Evolutionary conservation across 257 asterid species (phyloP).

Genomic region (Solanum clarkiae): DNA sequence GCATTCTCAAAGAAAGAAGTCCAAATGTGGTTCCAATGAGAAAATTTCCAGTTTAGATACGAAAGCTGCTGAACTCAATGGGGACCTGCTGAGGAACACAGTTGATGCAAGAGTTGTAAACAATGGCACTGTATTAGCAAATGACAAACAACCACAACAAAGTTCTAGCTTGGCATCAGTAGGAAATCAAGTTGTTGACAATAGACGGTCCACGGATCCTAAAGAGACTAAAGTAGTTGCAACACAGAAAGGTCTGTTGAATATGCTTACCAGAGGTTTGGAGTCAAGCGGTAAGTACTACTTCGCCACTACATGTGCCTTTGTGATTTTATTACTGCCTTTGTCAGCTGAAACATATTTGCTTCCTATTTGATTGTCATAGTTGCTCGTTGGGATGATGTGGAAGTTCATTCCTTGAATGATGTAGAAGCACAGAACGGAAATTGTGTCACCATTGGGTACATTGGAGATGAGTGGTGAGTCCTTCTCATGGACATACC

Average conservation of each 20-base stretch:
- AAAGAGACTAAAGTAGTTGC: conserved; percentile 6
- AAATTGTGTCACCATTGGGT: conserved; percentile 42
- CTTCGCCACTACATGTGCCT: not conserved
- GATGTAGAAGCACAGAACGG: conserved; percentile 13
- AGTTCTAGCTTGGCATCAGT: not conserved
- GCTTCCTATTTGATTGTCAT: conserved; percentile 14
- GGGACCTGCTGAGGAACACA: conserved; percentile 1
- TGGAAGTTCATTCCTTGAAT: conserved; percentile 18
- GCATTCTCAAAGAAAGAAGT: conserved; percentile 8
- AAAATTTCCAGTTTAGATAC: conserved; percentile 6
- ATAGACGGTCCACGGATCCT: conserved; percentile 7
- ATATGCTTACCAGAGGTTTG: conserved; percentile 52
- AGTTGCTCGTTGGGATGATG: conserved; percentile 82
- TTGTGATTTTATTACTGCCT: not conserved
- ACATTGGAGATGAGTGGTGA: conserved; percentile 85
- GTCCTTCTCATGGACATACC: conserved; percentile 2
- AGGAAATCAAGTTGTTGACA: conserved; percentile 4
- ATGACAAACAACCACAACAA: conserved; percentile 13
- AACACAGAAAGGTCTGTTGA: conserved; percentile 24
- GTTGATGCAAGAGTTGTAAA: conserved; percentile 21
- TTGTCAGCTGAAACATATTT: not conserved
- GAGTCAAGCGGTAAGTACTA: conserved; percentile 45
- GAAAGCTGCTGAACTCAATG: conserved; percentile 7
- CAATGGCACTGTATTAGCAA: conserved; percentile 15
- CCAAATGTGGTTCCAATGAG: conserved; percentile 11